These are phyloP conservation scores for Porphyrellus cyaneotinctus DNA, from an alignment of 768 basidiomycete species.

Conservation along the genomic window DNA sequence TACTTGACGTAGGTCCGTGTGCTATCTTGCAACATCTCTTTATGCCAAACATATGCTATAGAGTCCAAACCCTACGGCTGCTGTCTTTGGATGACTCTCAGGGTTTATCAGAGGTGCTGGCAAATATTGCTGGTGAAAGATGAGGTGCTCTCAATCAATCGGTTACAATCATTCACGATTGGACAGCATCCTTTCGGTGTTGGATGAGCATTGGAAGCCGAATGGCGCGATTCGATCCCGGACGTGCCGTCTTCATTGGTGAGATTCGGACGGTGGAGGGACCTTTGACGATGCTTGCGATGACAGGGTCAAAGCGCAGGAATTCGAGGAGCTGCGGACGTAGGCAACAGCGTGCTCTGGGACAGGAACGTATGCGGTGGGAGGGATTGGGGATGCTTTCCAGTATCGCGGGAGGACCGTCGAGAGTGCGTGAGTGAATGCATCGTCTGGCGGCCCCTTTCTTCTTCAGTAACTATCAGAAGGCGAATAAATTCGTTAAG, in stretches of 20 bases:
- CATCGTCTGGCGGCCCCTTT: slow-evolving; percentile 28
- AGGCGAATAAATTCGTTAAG: too few species aligned
- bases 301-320: slow-evolving; percentile 63
- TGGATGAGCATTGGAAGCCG: slow-evolving; percentile 79
- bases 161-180: too few species aligned
- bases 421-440: slow-evolving; percentile 47
- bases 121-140: too few species aligned
- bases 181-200: too few species aligned
- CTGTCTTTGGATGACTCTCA: too few species aligned
- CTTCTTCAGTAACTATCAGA: too few species aligned
- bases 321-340: slow-evolving; percentile 53
- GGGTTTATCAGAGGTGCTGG: too few species aligned
- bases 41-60: too few species aligned
- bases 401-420: slow-evolving; percentile 67
- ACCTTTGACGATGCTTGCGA: slow-evolving; percentile 65
- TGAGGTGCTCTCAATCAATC: too few species aligned
- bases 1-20: too few species aligned
- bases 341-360: slow-evolving; percentile 49
- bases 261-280: slow-evolving; percentile 64
- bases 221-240: slow-evolving; percentile 72
- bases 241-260: slow-evolving; percentile 80
- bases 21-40: too few species aligned
- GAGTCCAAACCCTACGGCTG: too few species aligned
- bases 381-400: slow-evolving; percentile 63
- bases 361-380: slow-evolving; percentile 49